Percentiles rank a stretch among this genome's conserved stretches.
These are phyloP conservation scores for Nemania sp. DNA, from an alignment of 2,329 filamentous ascomycete species.

Conservation along the genomic window DNA sequence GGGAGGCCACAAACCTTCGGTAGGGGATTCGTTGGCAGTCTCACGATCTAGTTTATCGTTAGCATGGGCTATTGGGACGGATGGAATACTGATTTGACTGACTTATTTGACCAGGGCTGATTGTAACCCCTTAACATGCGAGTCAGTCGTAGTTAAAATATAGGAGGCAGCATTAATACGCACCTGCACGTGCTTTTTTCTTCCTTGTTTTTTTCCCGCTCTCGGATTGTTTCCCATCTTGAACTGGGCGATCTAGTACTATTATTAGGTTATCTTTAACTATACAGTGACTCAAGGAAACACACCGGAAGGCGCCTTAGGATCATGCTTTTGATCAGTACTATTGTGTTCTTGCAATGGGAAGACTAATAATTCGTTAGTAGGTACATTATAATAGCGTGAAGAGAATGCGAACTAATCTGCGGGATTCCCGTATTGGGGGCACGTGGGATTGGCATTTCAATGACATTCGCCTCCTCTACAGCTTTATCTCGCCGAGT, in stretches of 20 bases:
- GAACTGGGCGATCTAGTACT: constrained; percentile 6
- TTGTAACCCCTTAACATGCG: constrained; percentile 4
- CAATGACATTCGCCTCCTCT: constrained; percentile 12
- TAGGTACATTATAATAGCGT: no score
- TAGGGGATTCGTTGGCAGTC: constrained; percentile 12
- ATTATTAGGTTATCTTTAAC: background rate
- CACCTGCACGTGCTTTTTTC: constrained; percentile 21
- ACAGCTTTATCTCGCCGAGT: constrained; percentile 1
- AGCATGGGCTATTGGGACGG: background rate
- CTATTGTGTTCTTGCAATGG: constrained; percentile 7
- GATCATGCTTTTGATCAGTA: background rate
- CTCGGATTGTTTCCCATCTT: background rate
- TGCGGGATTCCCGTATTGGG: constrained; percentile 11
- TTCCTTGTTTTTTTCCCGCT: constrained; percentile 7
- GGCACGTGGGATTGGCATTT: constrained; percentile 21
- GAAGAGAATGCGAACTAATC: constrained; percentile 9
- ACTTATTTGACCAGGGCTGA: constrained; percentile 21
- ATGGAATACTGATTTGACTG: background rate
- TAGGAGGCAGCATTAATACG: background rate
- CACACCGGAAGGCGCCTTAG: background rate
- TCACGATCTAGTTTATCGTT: background rate
- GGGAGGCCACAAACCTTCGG: constrained; percentile 21
- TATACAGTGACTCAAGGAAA: background rate
- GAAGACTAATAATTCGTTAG: constrained; percentile 16
- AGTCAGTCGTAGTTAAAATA: constrained; percentile 6